Evolutionary conservation across 805 yeast genomes (phyloP), one percentile per base, ranked within the genome.

Genomic region (Kluyveromyces nonfermentans): DNA sequence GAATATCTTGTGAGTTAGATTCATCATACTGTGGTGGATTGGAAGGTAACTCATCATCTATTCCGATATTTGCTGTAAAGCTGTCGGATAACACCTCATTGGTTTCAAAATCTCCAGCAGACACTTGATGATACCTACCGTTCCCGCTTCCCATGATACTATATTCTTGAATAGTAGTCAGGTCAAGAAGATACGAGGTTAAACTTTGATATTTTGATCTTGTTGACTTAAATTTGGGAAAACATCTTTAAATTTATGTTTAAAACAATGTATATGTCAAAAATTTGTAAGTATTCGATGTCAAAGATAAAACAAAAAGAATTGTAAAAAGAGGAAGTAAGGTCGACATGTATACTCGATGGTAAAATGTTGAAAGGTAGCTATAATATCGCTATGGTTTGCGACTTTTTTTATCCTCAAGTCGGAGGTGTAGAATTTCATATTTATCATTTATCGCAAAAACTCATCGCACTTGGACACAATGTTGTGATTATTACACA

Each of bases 371-470:
- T 18, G 28, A 18, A 34, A 35, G 21, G 8, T 9, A 15, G 21
- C 15, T 21, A 32, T 12, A 50, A 51, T 47, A 22, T 10, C n/a
- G 41, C 37, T 17, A 89, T 93, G 96, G 85, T 89, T 4, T 85
- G 95, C 36, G 99, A 93, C 64, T 93, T 88, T 70, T 93, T 93
- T 75, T 93, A 85, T 65, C 99, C 99, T 9, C 98, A 93, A 60
- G 83, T 97, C 0, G 99, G 99, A 3, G 99, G 99, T 8, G 95
- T 93, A 1, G 99, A 93, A 62, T 79, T 90, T 49, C 98, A 93
- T 60, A 85, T 90, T 15, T 87, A 86, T 62, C 97, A 93, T 61
- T 65, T 93, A 19, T 81, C 97, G 0, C 94, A 87, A 62, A 78
- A 82, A 55, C 74, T 89, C 43, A 81, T 86, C 8, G 77, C 75